A percentile compares a stretch with the other conserved stretches of the same genome.
phyloP scores from a whole-genome alignment of 2,329 filamentous ascomycete species.

The Thelonectria discophora region DNA sequence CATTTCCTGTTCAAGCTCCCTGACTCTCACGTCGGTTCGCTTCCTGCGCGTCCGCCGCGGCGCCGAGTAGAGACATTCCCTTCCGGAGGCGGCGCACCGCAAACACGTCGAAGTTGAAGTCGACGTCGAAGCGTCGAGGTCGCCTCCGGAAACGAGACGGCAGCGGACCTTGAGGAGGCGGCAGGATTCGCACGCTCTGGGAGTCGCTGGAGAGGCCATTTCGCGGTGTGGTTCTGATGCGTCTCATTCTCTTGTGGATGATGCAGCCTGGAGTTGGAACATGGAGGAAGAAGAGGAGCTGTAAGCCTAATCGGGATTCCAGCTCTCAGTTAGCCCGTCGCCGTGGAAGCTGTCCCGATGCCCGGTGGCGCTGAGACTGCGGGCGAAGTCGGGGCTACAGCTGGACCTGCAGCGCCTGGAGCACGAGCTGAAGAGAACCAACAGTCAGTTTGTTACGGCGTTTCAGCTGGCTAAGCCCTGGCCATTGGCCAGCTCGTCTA shows the following conservation, averaged over 20 bases:
- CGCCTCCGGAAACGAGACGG: background rate
- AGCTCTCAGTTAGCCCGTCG: background rate
- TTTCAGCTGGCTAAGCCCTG: background rate
- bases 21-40: constrained; percentile 1
- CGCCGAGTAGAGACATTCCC: background rate
- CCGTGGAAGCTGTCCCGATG: background rate
- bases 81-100: background rate
- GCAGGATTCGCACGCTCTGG: constrained; percentile 4
- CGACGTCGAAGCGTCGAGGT: background rate
- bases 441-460: background rate
- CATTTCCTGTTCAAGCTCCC: constrained; percentile 7
- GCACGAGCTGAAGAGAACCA: background rate
- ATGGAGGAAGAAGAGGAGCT: background rate
- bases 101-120: background rate
- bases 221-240: background rate
- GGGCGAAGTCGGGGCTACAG: background rate
- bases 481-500: background rate
- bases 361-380: background rate
- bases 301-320: background rate
- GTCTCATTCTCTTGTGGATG: background rate
- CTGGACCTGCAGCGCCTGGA: background rate
- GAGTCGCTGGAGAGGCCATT: background rate
- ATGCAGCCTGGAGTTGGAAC: background rate
- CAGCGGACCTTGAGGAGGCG: constrained; percentile 10
- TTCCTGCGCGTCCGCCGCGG: constrained; percentile 5